Evolutionary conservation across 2,329 filamentous ascomycete species (phyloP).

Genomic region (Colletotrichum navitas): DNA sequence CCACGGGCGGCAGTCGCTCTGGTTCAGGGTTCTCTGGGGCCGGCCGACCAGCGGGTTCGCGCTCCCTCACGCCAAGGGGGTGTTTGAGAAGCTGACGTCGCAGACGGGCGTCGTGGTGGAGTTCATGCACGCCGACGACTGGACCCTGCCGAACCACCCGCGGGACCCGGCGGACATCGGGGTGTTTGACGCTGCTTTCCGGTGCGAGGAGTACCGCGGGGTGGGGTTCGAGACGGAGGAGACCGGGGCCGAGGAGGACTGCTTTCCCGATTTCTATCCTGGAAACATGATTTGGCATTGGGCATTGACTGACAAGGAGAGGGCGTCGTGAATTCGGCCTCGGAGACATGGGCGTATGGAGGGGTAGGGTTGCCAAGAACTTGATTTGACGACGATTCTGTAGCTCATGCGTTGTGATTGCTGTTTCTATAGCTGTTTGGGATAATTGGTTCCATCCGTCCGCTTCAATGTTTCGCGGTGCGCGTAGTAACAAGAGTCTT

Average conservation of each 20-base stretch:
- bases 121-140: conserved; percentile 38
- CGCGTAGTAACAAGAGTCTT: too few relatives aligned
- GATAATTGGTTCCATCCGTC: background rate
- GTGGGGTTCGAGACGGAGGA: conserved; percentile 18
- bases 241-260: background rate
- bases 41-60: conserved; percentile 15
- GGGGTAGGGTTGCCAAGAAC: background rate
- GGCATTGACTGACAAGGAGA: conserved; percentile 20
- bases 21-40: conserved; percentile 38
- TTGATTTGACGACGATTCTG: background rate
- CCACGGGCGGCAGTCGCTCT: conserved; percentile 35
- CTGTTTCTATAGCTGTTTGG: background rate
- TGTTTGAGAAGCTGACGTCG: conserved; percentile 27
- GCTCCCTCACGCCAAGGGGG: conserved; percentile 13
- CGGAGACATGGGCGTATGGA: background rate
- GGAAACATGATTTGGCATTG: conserved; percentile 35
- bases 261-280: conserved; percentile 30
- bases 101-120: conserved; percentile 36
- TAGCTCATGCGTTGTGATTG: background rate
- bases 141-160: conserved; percentile 32
- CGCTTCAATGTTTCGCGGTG: too few relatives aligned
- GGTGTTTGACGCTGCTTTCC: conserved; percentile 33
- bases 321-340: background rate
- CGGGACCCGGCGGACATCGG: conserved; percentile 25
- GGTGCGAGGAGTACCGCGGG: conserved; percentile 24